Evolutionary conservation across 371 early-diverging fungal genomes (phyloP).

Genomic region (Rhizopus delemar): DNA sequence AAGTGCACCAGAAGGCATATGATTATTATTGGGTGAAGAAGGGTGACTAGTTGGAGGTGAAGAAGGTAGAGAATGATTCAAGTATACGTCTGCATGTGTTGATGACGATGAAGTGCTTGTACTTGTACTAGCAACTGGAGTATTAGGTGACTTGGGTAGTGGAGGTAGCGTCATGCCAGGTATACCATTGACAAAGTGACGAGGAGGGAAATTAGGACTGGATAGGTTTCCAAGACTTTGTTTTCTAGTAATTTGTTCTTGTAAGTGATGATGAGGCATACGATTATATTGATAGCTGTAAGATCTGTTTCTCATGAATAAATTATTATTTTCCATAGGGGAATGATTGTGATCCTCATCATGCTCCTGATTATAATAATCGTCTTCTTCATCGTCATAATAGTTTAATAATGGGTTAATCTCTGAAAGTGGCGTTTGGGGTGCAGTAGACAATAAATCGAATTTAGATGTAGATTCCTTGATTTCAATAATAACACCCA

Average conservation of each 20-base stretch:
- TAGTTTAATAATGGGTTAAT: conserved; percentile 9
- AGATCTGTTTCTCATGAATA: conserved; percentile 13
- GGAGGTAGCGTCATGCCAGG: conserved; percentile 54
- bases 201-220: conserved; percentile 1
- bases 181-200: conserved; percentile 20
- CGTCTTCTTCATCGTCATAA: conserved; percentile 38
- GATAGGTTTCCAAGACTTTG: conserved; percentile 11
- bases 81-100: conserved; percentile 11
- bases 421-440: conserved; percentile 26
- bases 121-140: conserved; percentile 6
- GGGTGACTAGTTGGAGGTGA: conserved; percentile 56
- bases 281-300: conserved; percentile 22
- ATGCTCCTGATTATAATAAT: conserved; percentile 3
- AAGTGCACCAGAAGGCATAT: conserved; percentile 22
- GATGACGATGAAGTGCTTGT: conserved; percentile 10
- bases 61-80: conserved; percentile 32
- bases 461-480: conserved; percentile 39
- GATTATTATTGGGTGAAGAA: conserved; percentile 39
- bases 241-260: conserved; percentile 16
- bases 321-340: not conserved
- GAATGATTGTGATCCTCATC: conserved; percentile 11
- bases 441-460: conserved; percentile 13
- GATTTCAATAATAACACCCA: conserved; percentile 61
- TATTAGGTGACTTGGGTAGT: conserved; percentile 43
- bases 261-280: conserved; percentile 3